Percentiles rank a stretch among this genome's conserved stretches.
Evolutionary conservation across 2,329 filamentous ascomycete species (phyloP).

Genomic region (Chrysosporium queenslandicum): DNA sequence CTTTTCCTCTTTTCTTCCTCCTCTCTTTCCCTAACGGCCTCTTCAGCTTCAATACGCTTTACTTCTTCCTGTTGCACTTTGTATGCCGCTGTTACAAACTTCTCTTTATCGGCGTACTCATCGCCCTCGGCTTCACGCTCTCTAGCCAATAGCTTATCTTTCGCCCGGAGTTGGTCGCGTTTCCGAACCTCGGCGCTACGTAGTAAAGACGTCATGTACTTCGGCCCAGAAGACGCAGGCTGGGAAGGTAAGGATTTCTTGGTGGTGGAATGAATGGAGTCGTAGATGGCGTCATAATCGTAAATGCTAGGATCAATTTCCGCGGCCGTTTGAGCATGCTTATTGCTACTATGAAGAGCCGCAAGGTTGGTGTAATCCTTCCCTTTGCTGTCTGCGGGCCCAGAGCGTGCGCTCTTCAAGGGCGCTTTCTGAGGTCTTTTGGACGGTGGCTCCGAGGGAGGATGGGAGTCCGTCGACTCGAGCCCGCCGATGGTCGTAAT

Average conservation of each 20-base stretch:
- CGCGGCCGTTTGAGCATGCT: conserved; percentile 37
- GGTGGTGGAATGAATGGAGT: conserved; percentile 37
- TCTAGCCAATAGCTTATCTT: conserved; percentile 50
- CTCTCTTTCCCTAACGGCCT: conserved; percentile 43
- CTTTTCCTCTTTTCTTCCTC: conserved; percentile 43
- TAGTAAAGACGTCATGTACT: conserved; percentile 52
- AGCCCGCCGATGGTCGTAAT: conserved; percentile 34
- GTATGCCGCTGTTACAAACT: conserved; percentile 56
- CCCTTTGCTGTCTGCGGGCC: background rate
- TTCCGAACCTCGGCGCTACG: conserved; percentile 53
- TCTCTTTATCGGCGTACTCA: conserved; percentile 56
- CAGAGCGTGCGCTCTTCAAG: conserved; percentile 22
- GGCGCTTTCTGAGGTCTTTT: conserved; percentile 22
- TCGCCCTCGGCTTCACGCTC: conserved; percentile 58
- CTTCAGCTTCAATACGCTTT: conserved; percentile 48
- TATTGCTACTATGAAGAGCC: conserved; percentile 36
- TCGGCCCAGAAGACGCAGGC: conserved; percentile 33
- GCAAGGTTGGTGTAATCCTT: conserved; percentile 37
- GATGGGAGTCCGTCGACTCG: conserved; percentile 12
- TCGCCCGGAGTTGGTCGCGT: conserved; percentile 52
- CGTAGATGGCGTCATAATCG: conserved; percentile 43
- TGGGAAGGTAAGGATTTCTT: conserved; percentile 19
- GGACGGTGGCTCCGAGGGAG: conserved; percentile 13
- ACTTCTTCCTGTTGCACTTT: conserved; percentile 55
- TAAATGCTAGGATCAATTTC: conserved; percentile 40